Base-by-base conservation (phyloP, 495 filamentous ascomycete genomes). In the Lophium mytilinum region DNA sequence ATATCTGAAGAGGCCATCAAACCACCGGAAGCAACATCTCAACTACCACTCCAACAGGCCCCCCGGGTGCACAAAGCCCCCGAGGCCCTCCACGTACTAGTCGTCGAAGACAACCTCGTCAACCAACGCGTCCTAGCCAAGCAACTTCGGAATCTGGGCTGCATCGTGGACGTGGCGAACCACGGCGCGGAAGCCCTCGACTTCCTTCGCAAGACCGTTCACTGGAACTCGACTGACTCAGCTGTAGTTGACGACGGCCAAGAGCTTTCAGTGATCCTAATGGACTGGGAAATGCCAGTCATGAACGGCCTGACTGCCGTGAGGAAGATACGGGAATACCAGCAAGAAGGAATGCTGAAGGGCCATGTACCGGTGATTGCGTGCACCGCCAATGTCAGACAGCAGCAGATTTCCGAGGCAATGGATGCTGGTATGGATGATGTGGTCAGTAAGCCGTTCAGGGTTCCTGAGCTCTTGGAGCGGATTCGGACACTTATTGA, bases 281-380 rank as follows among this genome's bases (percentile, higher is more conserved):
- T 72, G 68, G 70, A 72, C 46, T 54, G 58, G 57, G 65, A 72
- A 45, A 72, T 72, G 70, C 70, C 70, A 1, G 55, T 69, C 15
- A 66, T 71, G 61, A 57, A 69, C 52, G 70, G 70, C 37, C 61
- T 68, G 9, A 55, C 65, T 0, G 58, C 57, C 6, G 60, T 63
- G 2, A 40, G 33, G 1, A 45, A 56, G 52, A 69, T 72, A 9
- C 54, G 70, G 6, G 54, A 62, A 17, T 41, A 67, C 37, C 56
- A 67, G 41, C 9, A 21, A 1, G 43, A 57, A n/a, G 53, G 63
- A 19, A 56, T 50, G 21, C 30, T 68, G n/a, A 60, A 39, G n/a
- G 54, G 50, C 1, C 53, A 57, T 53, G 43, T 63, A 0, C 56
- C 63, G 4, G 62, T 71, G 17, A 56, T 72, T 30, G 70, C 58